Conservation (phyloP, 192 early-diverging fungal genomes). For the Backusella parvicylindrica region DNA sequence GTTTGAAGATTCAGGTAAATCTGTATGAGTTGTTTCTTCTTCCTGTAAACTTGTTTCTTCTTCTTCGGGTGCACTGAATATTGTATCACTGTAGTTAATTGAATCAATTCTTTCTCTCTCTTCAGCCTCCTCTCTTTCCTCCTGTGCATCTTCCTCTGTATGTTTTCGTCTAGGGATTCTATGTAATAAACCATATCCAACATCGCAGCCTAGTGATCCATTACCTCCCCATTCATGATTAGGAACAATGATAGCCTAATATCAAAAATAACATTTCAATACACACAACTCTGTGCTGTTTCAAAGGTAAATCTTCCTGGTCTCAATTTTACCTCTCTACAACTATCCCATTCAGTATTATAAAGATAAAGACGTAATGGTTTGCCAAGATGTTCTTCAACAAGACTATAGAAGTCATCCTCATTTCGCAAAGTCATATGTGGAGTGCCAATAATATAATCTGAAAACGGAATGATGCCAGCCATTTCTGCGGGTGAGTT, state of each 20-base stretch:
- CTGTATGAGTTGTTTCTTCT: not conserved
- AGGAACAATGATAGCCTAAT: slow-evolving; percentile 63
- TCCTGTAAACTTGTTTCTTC: not conserved
- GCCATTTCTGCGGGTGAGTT: slow-evolving; percentile 71
- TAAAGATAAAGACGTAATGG: slow-evolving; percentile 67
- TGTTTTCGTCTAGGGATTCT: slow-evolving; percentile 31
- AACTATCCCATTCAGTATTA: slow-evolving; percentile 58
- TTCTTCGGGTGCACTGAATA: slow-evolving; percentile 27
- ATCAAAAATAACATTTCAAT: too few species aligned
- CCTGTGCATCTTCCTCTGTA: not conserved
- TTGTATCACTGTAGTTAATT: slow-evolving; percentile 19
- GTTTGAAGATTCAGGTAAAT: not conserved
- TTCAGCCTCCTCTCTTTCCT: not conserved
- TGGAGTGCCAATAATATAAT: slow-evolving; percentile 75
- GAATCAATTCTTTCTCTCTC: not conserved
- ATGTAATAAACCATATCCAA: slow-evolving; percentile 59
- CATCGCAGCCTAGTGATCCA: slow-evolving; percentile 68
- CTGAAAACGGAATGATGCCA: slow-evolving; percentile 59
- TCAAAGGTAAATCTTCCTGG: too few species aligned
- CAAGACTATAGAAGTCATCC: slow-evolving; percentile 62
- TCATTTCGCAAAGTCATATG: slow-evolving; percentile 53
- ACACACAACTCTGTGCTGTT: too few species aligned
- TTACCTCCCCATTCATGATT: slow-evolving; percentile 67
- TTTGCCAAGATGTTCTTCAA: slow-evolving; percentile 55
- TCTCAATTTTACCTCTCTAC: slow-evolving; percentile 48